Percentiles rank a stretch among this genome's conserved stretches.
phyloP scores from a whole-genome alignment of 345 rosid species.

The Ceriops zippeliana region DNA sequence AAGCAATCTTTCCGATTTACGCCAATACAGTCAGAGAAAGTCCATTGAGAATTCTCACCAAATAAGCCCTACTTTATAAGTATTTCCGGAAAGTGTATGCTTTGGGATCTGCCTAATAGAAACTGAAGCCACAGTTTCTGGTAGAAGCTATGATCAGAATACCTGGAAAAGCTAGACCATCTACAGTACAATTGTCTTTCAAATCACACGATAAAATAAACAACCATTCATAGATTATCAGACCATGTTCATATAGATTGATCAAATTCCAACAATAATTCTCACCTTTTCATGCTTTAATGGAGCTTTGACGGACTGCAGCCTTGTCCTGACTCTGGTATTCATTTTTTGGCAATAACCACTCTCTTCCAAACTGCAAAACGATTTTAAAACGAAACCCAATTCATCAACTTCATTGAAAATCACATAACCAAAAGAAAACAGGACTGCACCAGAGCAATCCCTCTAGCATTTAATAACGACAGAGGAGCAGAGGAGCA shows the following conservation, averaged over 20 bases:
- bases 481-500: slow-evolving; percentile 4
- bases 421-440: background rate
- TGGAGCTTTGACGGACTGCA: slow-evolving; percentile 30
- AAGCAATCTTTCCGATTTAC: background rate
- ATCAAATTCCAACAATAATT: slow-evolving; percentile 16
- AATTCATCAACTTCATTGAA: slow-evolving; percentile 1
- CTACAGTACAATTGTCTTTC: slow-evolving; percentile 23
- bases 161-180: background rate
- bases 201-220: slow-evolving; percentile 9
- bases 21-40: slow-evolving; percentile 6
- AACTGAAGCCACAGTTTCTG: slow-evolving; percentile 26
- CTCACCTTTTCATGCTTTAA: slow-evolving; percentile 46
- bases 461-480: slow-evolving; percentile 5
- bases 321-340: slow-evolving; percentile 25
- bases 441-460: background rate
- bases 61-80: slow-evolving; percentile 9
- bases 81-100: slow-evolving; percentile 18
- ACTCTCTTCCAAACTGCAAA: slow-evolving; percentile 14
- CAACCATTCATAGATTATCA: slow-evolving; percentile 4
- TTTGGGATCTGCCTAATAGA: slow-evolving; percentile 28
- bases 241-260: slow-evolving; percentile 21
- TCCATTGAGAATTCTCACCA: slow-evolving; percentile 19
- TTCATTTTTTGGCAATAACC: slow-evolving; percentile 29
- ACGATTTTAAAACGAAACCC: background rate
- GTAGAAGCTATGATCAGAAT: slow-evolving; percentile 10